Conservation (phyloP, 306 rosid species). For the Sindora glabra region DNA sequence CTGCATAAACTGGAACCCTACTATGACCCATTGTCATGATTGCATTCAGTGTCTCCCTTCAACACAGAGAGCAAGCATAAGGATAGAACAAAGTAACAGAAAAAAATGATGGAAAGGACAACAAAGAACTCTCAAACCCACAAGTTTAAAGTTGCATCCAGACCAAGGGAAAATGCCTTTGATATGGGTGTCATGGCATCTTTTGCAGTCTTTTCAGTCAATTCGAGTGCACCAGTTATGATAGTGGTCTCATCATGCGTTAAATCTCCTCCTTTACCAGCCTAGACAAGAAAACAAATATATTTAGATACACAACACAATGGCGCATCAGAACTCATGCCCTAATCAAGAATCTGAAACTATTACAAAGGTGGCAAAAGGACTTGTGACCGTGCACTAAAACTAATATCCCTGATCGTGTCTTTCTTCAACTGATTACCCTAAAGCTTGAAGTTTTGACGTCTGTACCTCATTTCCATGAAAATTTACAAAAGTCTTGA, state of each 20-base stretch:
- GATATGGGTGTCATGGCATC: conserved; percentile 98
- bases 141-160: conserved; percentile 85
- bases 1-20: conserved; percentile 88
- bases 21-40: conserved; percentile 93
- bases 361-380: too few relatives aligned
- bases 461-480: conserved; percentile 99
- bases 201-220: conserved; percentile 94
- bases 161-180: conserved; percentile 92
- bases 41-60: conserved; percentile 78
- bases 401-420: too few relatives aligned
- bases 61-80: conserved; percentile 2
- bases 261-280: conserved; percentile 98
- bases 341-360: too few relatives aligned
- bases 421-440: too few relatives aligned
- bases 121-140: conserved; percentile 49
- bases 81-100: conserved; percentile 18
- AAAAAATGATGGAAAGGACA: conserved; percentile 13
- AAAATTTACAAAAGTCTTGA: conserved; percentile 87
- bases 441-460: too few relatives aligned
- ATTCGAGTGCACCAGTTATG: conserved; percentile 92
- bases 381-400: too few relatives aligned
- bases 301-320: too few relatives aligned
- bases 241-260: conserved; percentile 98
- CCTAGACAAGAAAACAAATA: too few relatives aligned
- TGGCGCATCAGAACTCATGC: too few relatives aligned